Conservation (phyloP, 495 filamentous ascomycete species). For the Daldinia grandis region DNA sequence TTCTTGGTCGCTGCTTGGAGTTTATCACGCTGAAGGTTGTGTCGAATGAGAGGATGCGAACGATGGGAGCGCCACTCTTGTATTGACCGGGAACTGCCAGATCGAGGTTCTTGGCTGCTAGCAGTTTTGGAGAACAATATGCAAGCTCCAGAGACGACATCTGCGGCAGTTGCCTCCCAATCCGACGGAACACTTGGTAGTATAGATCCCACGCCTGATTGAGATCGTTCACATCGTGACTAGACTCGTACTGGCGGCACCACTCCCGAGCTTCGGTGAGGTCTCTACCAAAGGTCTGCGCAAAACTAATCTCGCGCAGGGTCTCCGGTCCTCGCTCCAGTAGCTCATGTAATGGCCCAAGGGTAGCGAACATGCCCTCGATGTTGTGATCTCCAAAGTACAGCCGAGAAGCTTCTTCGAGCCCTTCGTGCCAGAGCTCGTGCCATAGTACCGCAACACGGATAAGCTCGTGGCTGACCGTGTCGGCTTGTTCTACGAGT, state of each 20-base stretch:
- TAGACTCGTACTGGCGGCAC: conserved; percentile 88
- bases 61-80: conserved; percentile 82
- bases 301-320: conserved; percentile 92
- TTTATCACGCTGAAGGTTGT: conserved; percentile 88
- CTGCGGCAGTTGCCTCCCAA: conserved; percentile 90
- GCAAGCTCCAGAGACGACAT: conserved; percentile 91
- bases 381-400: conserved; percentile 96
- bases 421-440: conserved; percentile 98
- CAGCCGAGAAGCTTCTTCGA: conserved; percentile 93
- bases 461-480: conserved; percentile 94
- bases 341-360: conserved; percentile 90
- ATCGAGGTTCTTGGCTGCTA: conserved; percentile 82
- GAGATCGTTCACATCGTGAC: conserved; percentile 88
- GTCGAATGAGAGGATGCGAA: conserved; percentile 89
- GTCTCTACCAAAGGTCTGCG: conserved; percentile 96
- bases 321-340: conserved; percentile 91
- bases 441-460: conserved; percentile 97
- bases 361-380: conserved; percentile 92
- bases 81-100: conserved; percentile 96
- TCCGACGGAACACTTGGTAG: conserved; percentile 95
- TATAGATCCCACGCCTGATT: conserved; percentile 99
- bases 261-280: conserved; percentile 93
- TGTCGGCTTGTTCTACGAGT: conserved; percentile 92
- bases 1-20: conserved; percentile 94
- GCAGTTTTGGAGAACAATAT: conserved; percentile 93